Percentiles rank a stretch among this genome's conserved stretches.
Evolutionary conservation across 2,329 filamentous ascomycete genomes (phyloP).

Genomic region (Acrocalymma vagum): DNA sequence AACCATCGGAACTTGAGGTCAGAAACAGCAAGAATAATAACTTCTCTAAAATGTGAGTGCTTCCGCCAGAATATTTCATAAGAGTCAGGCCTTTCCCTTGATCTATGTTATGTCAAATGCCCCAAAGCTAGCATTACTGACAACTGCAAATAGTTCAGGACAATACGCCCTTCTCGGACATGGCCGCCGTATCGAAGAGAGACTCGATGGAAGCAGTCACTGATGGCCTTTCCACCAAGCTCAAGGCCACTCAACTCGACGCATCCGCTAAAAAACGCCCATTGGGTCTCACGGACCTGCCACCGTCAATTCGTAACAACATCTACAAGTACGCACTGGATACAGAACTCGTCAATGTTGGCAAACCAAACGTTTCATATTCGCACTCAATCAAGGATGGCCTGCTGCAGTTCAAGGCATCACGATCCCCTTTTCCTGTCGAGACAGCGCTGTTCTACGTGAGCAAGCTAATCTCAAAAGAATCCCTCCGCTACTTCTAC

Average conservation of each 20-base stretch:
- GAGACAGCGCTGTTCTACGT: constrained; percentile 34
- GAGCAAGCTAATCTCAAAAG: constrained; percentile 31
- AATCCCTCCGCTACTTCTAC: constrained; percentile 39
- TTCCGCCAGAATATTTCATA: too few species aligned
- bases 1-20: too few species aligned
- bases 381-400: constrained; percentile 28
- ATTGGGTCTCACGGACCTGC: constrained; percentile 31
- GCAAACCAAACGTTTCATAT: constrained; percentile 39
- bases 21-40: too few species aligned
- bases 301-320: constrained; percentile 37
- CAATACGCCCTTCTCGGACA: constrained; percentile 7
- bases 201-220: constrained; percentile 43
- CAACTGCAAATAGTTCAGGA: too few species aligned
- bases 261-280: constrained; percentile 30
- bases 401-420: constrained; percentile 36
- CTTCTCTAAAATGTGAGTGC: too few species aligned
- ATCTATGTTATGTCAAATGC: too few species aligned
- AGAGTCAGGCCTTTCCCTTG: too few species aligned
- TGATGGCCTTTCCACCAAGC: constrained; percentile 19
- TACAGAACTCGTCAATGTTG: constrained; percentile 42
- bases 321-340: constrained; percentile 45
- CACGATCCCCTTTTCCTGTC: constrained; percentile 36
- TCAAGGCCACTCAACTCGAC: constrained; percentile 20
- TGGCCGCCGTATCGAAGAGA: constrained; percentile 26
- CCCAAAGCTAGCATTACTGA: too few species aligned